phyloP scores from a whole-genome alignment of 2,329 filamentous ascomycete genomes.

The Daldinia eschscholtzii region DNA sequence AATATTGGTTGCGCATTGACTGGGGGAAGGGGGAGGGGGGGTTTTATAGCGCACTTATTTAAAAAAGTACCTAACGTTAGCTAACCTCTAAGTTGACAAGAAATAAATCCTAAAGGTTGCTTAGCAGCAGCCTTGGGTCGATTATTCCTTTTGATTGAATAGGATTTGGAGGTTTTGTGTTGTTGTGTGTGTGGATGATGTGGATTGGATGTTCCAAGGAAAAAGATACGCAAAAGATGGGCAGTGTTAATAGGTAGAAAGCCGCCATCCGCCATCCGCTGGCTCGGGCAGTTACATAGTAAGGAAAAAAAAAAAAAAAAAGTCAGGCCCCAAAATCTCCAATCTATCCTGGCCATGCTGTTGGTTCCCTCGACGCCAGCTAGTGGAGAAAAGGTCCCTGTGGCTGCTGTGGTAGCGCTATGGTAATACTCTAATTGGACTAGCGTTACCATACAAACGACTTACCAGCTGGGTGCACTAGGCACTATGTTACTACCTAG shows the following conservation, averaged over 20 bases:
- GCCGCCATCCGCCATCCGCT: conserved; percentile 2
- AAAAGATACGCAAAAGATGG: conserved; percentile 1
- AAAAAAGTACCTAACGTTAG: background rate
- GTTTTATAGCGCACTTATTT: background rate
- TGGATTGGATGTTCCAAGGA: conserved; percentile 27
- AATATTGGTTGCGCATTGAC: conserved; percentile 32
- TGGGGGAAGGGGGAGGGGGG: conserved; percentile 6
- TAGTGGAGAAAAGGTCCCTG: conserved; percentile 27
- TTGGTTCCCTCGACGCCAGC: conserved; percentile 27
- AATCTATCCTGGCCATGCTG: conserved; percentile 9
- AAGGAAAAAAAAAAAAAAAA: background rate
- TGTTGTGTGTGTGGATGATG: conserved; percentile 25
- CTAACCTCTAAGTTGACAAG: background rate
- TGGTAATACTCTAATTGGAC: conserved; percentile 8
- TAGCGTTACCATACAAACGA: background rate
- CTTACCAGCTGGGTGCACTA: too few species aligned
- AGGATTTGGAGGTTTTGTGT: conserved; percentile 12
- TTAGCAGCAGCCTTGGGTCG: background rate
- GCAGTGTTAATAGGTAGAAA: background rate
- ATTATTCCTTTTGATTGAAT: conserved; percentile 20
- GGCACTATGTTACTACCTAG: background rate
- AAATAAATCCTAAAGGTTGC: background rate
- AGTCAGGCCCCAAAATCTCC: conserved; percentile 26
- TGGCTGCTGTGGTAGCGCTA: conserved; percentile 19
- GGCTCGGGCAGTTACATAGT: conserved; percentile 1